Base-by-base conservation (phyloP, 2,329 filamentous ascomycete genomes). In the Epichloe uncinata region DNA sequence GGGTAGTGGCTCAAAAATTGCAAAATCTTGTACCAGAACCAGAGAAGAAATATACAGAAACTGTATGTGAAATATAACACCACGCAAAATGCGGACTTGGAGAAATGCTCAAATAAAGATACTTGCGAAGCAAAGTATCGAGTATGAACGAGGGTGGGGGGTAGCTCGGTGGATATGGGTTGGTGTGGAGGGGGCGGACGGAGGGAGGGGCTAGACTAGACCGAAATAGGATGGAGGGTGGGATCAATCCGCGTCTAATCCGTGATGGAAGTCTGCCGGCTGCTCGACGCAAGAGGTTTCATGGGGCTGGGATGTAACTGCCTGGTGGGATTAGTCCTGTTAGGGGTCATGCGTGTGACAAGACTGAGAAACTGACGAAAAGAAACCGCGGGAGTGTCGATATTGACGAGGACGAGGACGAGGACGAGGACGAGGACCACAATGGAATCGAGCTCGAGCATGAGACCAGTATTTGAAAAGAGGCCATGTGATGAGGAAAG, bases 181-280 rank as follows among this genome's bases (percentile, higher is more conserved):
- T 42, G 40, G 33, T 36, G 34, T 44, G 43, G 40, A 4, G 16
- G 7, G 18, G 13, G 13, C 6, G n/a, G 4, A 37, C 11, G 16
- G 15, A 36, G 20, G 40, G 6, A 38, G 18, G 26, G 30, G 41
- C 18, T 7, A 30, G 50, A 46, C 43, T 38, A 46, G 49, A 43
- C 42, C 33, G 48, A 42, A 36, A 42, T 12, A 42, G 35, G 41
- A 42, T 44, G 42, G 30, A 45, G 47, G 40, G 30, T 42, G 43
- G 48, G 48, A 42, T 33, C n/a, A 41, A 45, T 45, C 40, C 20
- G 48, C 48, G 51, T 52, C 51, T 50, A 53, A 50, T 52, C 46
- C 43, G 44, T 53, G 51, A 52, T 52, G 45, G n/a, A 43, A 42
- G n/a, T 41, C 47, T 53, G 47, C 45, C 45, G 47, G 20, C 42